Evolutionary conservation across 164 flowering plant species (phyloP), one percentile per base, ranked within the genome.

Genomic region (Sedum album): DNA sequence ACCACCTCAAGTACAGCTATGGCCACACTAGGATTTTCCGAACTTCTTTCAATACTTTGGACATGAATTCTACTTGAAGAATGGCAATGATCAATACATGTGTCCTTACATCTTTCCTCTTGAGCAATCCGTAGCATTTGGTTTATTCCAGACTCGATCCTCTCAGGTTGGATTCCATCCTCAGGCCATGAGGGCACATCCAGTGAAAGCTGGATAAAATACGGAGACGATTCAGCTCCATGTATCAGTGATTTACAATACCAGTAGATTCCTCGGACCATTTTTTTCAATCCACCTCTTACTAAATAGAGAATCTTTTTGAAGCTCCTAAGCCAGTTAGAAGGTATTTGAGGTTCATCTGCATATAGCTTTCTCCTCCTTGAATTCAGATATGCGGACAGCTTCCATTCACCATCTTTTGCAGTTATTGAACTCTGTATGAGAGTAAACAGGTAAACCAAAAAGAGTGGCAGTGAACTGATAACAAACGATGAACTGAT

Each of bases 141-240:
- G 69, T 85, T 90, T 71, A 88, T 70, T 78, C 87, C 84, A 41
- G 96, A 88, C 69, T 90, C 96, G 66, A 90, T 87, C 68, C 84
- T 82, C 73, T 84, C 89, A 20, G 91, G 96, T 65, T 90, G 96
- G 75, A 90, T 82, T 36, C 90, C 92, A 81, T 90, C 93, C 42
- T 88, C 92, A 21, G 90, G 94, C 87, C 92, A 88, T 25, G 49
- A 61, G 31, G 76, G 71, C 64, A 90, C 86, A 73, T 88, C 86
- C 89, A 90, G 77, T 10, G 96, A 86, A 70, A 90, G 73, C 79
- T 90, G 96, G n/a, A 90, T 82, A 80, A 88, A 88, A 73, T 84
- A 83, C n/a, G 96, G 96, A 44, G 96, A 94, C 67, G 94, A 82
- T 77, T 90, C 96, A 63, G 92, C 84, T 70, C 87, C 96, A 31